Conservation (phyloP, 352 stramenopile species). For the Phytophthora cactorum region DNA sequence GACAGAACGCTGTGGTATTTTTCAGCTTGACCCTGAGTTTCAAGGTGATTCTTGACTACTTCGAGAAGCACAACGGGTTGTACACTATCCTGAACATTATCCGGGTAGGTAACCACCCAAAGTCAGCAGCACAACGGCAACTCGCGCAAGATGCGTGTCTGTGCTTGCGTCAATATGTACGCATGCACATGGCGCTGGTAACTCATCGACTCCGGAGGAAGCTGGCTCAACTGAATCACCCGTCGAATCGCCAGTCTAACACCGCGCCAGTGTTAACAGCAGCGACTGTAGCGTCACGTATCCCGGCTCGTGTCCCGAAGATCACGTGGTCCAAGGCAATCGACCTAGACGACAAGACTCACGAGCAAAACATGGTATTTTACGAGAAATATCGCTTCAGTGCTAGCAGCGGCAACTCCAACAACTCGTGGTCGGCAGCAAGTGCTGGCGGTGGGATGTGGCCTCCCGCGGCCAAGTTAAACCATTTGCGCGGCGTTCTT, state of each 20-base stretch:
- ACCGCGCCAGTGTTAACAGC: constrained; percentile 53
- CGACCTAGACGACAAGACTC: constrained; percentile 86
- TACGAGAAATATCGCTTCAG: constrained; percentile 88
- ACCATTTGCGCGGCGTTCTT: constrained; percentile 73
- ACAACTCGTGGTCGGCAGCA: constrained; percentile 64
- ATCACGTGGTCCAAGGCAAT: constrained; percentile 78
- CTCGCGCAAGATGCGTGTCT: constrained; percentile 86
- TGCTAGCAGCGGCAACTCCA: constrained; percentile 46
- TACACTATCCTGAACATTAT: constrained; percentile 90
- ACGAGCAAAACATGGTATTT: constrained; percentile 85
- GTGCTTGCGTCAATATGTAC: constrained; percentile 82
- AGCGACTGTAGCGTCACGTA: constrained; percentile 56
- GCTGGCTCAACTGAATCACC: constrained; percentile 64
- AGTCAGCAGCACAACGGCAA: constrained; percentile 78
- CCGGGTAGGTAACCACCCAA: constrained; percentile 76
- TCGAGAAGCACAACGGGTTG: constrained; percentile 84
- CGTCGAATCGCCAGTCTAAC: constrained; percentile 49
- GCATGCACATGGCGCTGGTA: constrained; percentile 81
- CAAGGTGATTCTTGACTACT: constrained; percentile 83
- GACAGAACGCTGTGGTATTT: constrained; percentile 86
- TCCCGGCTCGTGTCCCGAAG: constrained; percentile 76
- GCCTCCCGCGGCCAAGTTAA: constrained; percentile 73
- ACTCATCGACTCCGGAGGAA: constrained; percentile 74
- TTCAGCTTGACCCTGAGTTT: constrained; percentile 84
- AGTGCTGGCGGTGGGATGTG: constrained; percentile 69